A percentile compares a stretch with the other conserved stretches of the same genome.
Evolutionary conservation across 129 eudicot genomes (phyloP).

Genomic region (Flaveria bidentis): DNA sequence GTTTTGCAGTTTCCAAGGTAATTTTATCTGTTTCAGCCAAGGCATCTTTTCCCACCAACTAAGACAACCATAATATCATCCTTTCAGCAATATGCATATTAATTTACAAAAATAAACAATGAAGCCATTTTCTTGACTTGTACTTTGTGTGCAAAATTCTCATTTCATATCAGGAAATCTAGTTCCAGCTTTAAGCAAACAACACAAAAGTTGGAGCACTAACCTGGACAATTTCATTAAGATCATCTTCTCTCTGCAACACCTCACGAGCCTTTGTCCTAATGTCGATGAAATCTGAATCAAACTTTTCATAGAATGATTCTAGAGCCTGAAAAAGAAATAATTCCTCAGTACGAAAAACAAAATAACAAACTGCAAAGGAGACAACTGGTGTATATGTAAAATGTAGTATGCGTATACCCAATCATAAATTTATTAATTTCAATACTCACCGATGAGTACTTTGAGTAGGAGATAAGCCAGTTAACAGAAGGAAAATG

Average conservation of each 20-base stretch:
- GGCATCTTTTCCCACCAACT: conserved; percentile 99
- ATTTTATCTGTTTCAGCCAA: conserved; percentile 94
- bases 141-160: background rate
- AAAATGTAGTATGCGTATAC: conserved; percentile 34
- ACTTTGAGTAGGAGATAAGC: conserved; percentile 98
- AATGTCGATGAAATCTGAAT: conserved; percentile 89
- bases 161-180: conserved; percentile 12
- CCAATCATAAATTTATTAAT: background rate
- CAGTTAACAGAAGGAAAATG: conserved; percentile 99
- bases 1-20: conserved; percentile 96
- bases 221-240: conserved; percentile 99
- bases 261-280: conserved; percentile 99
- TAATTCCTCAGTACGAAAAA: conserved; percentile 7
- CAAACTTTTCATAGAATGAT: conserved; percentile 93
- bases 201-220: background rate
- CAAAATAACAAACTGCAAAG: background rate
- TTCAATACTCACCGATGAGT: conserved; percentile 65
- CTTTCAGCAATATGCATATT: conserved; percentile 8
- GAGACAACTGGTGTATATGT: conserved; percentile 52
- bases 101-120: background rate
- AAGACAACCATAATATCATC: conserved; percentile 29
- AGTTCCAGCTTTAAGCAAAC: background rate
- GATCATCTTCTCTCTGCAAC: conserved; percentile 97
- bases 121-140: conserved; percentile 31
- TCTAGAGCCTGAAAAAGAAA: conserved; percentile 74